These are phyloP conservation scores for Talaromyces sp. DNA, from an alignment of 2,329 filamentous ascomycete genomes.

Conservation along the genomic window DNA sequence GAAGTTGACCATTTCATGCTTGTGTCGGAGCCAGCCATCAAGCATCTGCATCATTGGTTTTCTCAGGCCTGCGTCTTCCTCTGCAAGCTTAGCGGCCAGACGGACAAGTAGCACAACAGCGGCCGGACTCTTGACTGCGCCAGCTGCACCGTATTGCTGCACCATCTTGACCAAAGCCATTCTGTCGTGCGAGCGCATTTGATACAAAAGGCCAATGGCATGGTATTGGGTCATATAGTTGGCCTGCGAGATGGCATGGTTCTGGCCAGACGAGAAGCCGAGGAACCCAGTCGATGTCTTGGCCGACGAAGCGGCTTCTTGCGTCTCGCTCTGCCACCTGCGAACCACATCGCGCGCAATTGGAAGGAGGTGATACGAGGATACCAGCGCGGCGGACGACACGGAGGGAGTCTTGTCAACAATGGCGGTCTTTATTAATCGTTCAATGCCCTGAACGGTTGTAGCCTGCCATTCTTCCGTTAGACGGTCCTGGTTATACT, in stretches of 20 bases:
- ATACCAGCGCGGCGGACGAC: slow-evolving; percentile 90
- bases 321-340: slow-evolving; percentile 97
- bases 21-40: slow-evolving; percentile 94
- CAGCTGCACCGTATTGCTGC: slow-evolving; percentile 91
- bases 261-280: slow-evolving; percentile 73
- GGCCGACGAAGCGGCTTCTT: slow-evolving; percentile 85
- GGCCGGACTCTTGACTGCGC: slow-evolving; percentile 90
- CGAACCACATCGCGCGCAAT: slow-evolving; percentile 92
- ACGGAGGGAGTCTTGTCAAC: slow-evolving; percentile 99
- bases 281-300: slow-evolving; percentile 90
- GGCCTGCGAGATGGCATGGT: slow-evolving; percentile 69
- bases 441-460: slow-evolving; percentile 95
- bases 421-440: slow-evolving; percentile 97
- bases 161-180: slow-evolving; percentile 99
- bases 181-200: slow-evolving; percentile 94
- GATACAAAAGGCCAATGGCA: slow-evolving; percentile 92
- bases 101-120: slow-evolving; percentile 90
- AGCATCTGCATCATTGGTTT: slow-evolving; percentile 97
- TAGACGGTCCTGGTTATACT: slow-evolving; percentile 16
- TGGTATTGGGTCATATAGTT: slow-evolving; percentile 99
- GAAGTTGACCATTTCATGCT: slow-evolving; percentile 99
- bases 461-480: slow-evolving; percentile 59
- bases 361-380: slow-evolving; percentile 94
- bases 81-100: slow-evolving; percentile 85
- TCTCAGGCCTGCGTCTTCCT: slow-evolving; percentile 82